Evolutionary conservation across 768 basidiomycete genomes (phyloP).

Genomic region (Porpolomopsis calyptriformis): DNA sequence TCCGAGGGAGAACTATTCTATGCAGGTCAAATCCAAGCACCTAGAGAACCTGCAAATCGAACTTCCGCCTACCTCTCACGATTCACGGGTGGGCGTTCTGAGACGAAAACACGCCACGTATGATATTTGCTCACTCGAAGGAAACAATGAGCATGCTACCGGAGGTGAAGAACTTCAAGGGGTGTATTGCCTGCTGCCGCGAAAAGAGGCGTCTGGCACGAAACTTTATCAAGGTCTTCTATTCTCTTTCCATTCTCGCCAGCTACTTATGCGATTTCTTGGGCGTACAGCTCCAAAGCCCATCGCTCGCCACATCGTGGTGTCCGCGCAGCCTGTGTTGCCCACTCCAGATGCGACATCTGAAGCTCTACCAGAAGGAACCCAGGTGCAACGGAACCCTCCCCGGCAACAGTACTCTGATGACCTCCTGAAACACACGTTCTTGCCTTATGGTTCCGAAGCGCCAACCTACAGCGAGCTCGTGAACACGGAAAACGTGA

Average conservation of each 20-base stretch:
- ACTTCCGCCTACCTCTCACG: conserved; percentile 29
- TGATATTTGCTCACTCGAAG: conserved; percentile 57
- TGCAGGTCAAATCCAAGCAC: conserved; percentile 58
- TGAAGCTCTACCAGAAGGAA: conserved; percentile 12
- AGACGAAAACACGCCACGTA: conserved; percentile 44
- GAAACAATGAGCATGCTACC: conserved; percentile 24
- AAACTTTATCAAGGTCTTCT: conserved; percentile 44
- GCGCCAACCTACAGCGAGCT: conserved; percentile 16
- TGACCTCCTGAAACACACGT: conserved; percentile 52
- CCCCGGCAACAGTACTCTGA: conserved; percentile 47
- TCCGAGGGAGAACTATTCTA: background rate
- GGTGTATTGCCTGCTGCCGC: conserved; percentile 54
- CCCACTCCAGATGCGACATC: conserved; percentile 24
- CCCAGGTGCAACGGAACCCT: conserved; percentile 34
- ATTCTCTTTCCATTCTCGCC: background rate
- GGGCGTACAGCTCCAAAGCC: conserved; percentile 43
- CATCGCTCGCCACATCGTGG: conserved; percentile 46
- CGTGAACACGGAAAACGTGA: conserved; percentile 11
- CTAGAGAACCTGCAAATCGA: conserved; percentile 43
- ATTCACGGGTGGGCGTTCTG: conserved; percentile 37
- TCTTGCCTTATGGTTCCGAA: conserved; percentile 51
- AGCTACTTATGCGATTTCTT: background rate
- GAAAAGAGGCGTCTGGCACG: conserved; percentile 44
- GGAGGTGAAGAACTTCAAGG: conserved; percentile 56
- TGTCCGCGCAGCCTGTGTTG: conserved; percentile 38